Conservation (phyloP, 768 basidiomycete genomes). For the Russula sp. region DNA sequence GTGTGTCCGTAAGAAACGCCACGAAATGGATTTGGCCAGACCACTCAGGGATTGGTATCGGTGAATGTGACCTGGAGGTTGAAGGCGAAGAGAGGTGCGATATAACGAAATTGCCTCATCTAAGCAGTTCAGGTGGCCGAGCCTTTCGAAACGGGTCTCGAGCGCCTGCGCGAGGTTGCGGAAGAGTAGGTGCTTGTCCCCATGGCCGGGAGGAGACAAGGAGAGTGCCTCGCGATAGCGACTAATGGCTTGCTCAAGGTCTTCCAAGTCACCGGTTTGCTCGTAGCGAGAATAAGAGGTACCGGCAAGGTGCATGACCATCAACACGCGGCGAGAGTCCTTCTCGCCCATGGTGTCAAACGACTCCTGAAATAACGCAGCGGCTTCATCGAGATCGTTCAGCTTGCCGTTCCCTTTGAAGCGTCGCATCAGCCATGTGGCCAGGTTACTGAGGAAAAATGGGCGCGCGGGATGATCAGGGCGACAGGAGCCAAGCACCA, state of each 20-base stretch:
- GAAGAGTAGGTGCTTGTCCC: not conserved
- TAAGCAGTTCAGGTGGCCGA: not conserved
- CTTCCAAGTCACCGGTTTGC: not conserved
- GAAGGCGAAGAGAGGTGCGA: not conserved
- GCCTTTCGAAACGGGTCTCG: not conserved
- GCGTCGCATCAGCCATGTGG: not conserved
- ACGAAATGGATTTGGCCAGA: not conserved
- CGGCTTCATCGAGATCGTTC: not conserved
- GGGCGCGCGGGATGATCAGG: not conserved
- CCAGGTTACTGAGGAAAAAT: not conserved
- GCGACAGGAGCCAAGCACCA: not conserved
- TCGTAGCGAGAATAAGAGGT: not conserved
- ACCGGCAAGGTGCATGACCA: not conserved
- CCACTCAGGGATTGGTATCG: not conserved
- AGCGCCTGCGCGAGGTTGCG: not conserved
- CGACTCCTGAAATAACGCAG: not conserved
- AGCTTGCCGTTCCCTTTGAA: not conserved
- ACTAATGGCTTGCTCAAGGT: not conserved
- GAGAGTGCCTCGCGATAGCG: not conserved
- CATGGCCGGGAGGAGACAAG: not conserved
- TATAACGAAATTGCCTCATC: not conserved
- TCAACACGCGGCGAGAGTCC: not conserved
- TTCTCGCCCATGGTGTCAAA: not conserved
- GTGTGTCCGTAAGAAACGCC: not conserved
- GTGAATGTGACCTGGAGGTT: not conserved